These are phyloP conservation scores for Mucor saturninus DNA, from an alignment of 371 early-diverging fungal genomes.

Conservation along the genomic window DNA sequence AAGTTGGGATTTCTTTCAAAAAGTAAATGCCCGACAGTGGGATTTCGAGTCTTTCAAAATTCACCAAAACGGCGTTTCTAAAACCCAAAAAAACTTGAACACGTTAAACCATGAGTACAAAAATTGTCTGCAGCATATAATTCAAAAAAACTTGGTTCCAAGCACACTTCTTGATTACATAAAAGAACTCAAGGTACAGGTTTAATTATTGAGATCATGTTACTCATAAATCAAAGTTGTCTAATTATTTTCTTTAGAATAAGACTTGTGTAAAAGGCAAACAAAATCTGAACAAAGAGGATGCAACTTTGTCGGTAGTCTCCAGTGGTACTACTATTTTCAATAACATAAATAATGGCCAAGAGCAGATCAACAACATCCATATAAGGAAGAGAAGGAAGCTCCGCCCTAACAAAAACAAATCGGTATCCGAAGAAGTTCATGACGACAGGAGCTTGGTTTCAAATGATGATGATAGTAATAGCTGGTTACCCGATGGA, in stretches of 20 bases:
- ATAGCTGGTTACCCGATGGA: background rate
- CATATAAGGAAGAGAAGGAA: background rate
- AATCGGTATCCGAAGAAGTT: too few relatives aligned
- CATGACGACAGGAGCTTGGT: too few relatives aligned
- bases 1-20: background rate
- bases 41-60: background rate
- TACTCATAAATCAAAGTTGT: background rate
- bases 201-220: background rate
- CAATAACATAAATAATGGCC: background rate
- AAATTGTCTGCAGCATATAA: background rate
- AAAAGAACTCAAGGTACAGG: background rate
- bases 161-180: background rate
- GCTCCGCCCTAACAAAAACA: background rate
- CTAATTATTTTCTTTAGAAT: background rate
- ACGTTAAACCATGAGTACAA: background rate
- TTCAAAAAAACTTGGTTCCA: background rate
- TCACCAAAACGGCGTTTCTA: background rate
- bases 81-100: background rate
- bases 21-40: background rate
- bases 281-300: background rate
- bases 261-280: background rate
- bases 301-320: background rate
- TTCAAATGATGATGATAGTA: background rate
- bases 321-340: background rate
- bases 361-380: slow-evolving; percentile 1